These are phyloP conservation scores for Monosporascus sp. DNA, from an alignment of 2,329 filamentous ascomycete species.

Conservation along the genomic window DNA sequence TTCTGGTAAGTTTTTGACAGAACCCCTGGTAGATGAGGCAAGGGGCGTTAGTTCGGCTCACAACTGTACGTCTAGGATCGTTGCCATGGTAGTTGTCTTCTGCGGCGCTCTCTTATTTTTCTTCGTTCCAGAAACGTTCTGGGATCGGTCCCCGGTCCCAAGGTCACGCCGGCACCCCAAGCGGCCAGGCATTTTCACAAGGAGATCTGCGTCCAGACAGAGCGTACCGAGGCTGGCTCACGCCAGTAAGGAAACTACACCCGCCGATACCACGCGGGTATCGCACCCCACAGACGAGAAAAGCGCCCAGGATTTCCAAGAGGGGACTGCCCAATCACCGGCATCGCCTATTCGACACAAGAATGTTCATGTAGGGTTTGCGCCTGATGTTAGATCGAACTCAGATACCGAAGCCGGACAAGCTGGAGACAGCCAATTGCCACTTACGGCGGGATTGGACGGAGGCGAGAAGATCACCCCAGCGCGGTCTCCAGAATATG, in stretches of 20 bases:
- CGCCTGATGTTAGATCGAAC: conserved; percentile 25
- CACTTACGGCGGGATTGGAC: background rate
- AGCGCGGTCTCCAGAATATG: background rate
- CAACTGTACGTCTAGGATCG: conserved; percentile 50
- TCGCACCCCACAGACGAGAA: conserved; percentile 5
- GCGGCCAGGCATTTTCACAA: conserved; percentile 41
- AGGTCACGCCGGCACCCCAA: conserved; percentile 31
- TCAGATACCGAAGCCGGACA: conserved; percentile 7
- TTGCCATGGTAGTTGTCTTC: conserved; percentile 72
- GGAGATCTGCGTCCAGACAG: conserved; percentile 38
- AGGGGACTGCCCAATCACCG: conserved; percentile 4
- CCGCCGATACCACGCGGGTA: background rate
- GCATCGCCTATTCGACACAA: conserved; percentile 14
- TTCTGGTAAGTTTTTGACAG: conserved; percentile 58
- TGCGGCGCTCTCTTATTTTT: conserved; percentile 71
- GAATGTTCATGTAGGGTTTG: conserved; percentile 54
- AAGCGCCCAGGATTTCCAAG: conserved; percentile 4
- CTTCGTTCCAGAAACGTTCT: conserved; percentile 93
- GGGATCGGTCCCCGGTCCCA: conserved; percentile 70
- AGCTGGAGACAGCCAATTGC: conserved; percentile 1
- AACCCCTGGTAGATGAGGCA: background rate
- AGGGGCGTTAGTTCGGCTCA: background rate
- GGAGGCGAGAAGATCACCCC: background rate
- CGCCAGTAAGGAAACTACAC: conserved; percentile 1
- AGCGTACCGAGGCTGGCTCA: conserved; percentile 8